Percentiles rank a stretch among this genome's conserved stretches.
Evolutionary conservation across 2,329 filamentous ascomycete genomes (phyloP).

Genomic region (Didymella segeticola): DNA sequence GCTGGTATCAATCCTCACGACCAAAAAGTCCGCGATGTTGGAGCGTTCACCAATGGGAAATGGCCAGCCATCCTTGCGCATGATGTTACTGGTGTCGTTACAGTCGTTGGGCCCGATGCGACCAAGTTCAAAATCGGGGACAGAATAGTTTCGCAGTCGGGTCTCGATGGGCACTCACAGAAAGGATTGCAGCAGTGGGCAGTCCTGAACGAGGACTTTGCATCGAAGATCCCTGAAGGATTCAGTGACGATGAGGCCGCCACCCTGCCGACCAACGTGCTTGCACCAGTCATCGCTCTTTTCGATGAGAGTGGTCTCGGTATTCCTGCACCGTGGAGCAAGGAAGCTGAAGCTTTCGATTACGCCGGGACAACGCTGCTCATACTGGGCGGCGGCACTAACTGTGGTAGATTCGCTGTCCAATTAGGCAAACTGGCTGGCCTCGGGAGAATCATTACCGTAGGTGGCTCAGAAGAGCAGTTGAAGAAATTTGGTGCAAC

Average conservation of each 20-base stretch:
- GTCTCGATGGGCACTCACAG: not conserved
- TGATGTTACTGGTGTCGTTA: constrained; percentile 58
- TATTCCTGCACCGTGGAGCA: not conserved
- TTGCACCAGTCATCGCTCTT: not conserved
- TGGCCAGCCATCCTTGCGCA: constrained; percentile 46
- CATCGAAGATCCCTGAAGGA: not conserved
- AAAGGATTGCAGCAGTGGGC: not conserved
- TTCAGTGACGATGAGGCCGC: not conserved
- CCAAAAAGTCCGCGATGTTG: constrained; percentile 46
- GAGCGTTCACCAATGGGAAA: constrained; percentile 45
- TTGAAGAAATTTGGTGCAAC: not conserved
- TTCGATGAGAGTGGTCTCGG: not conserved
- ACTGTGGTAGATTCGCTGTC: not conserved
- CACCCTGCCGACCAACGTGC: not conserved
- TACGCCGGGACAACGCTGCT: not conserved
- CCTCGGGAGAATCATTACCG: not conserved
- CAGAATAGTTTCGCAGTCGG: constrained; percentile 1
- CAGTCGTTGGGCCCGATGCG: constrained; percentile 60
- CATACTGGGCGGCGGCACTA: not conserved
- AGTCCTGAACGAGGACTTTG: not conserved
- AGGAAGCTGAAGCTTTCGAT: not conserved
- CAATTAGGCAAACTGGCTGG: not conserved
- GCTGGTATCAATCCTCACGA: constrained; percentile 43
- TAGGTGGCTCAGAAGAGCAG: not conserved
- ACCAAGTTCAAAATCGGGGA: constrained; percentile 63